A percentile compares a stretch with the other conserved stretches of the same genome.
Conservation (phyloP, 2,329 filamentous ascomycete genomes). For the Colletotrichum simmondsii region DNA sequence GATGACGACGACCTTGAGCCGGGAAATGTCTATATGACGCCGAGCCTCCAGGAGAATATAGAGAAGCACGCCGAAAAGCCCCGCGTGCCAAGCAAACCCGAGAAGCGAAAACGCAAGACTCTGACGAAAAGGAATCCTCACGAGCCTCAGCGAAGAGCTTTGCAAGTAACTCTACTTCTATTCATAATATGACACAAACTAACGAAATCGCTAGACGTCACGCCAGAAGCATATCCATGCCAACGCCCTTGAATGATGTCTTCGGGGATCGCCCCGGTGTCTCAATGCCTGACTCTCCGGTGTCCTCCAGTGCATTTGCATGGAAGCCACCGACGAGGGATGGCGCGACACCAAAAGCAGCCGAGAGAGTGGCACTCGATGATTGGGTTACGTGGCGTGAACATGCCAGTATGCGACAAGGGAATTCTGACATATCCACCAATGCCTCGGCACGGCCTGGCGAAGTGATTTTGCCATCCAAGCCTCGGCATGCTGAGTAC, state of each 20-base stretch:
- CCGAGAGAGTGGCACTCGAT: neutral
- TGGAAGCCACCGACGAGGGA: conserved; percentile 25
- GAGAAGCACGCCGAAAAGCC: neutral
- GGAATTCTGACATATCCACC: conserved; percentile 18
- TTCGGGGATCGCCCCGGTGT: neutral
- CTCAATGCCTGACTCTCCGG: neutral
- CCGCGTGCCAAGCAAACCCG: neutral
- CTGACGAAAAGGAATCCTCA: conserved; percentile 12
- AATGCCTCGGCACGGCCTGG: neutral
- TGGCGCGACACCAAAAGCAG: neutral
- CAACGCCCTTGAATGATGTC: conserved; percentile 2
- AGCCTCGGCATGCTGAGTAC: neutral
- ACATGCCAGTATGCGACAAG: neutral
- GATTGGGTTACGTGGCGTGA: conserved; percentile 14
- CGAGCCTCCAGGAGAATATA: neutral
- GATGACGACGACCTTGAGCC: conserved; percentile 6
- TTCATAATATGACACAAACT: neutral
- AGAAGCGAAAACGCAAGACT: conserved; percentile 11
- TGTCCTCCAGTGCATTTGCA: neutral
- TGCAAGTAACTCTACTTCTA: neutral
- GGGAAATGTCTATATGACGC: neutral
- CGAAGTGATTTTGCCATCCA: conserved; percentile 1
- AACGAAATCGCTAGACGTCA: neutral
- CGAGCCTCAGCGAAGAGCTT: neutral
- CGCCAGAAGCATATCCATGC: conserved; percentile 27